Base-by-base conservation (phyloP, 441 rosid genomes). In the Euphorbia corollata region DNA sequence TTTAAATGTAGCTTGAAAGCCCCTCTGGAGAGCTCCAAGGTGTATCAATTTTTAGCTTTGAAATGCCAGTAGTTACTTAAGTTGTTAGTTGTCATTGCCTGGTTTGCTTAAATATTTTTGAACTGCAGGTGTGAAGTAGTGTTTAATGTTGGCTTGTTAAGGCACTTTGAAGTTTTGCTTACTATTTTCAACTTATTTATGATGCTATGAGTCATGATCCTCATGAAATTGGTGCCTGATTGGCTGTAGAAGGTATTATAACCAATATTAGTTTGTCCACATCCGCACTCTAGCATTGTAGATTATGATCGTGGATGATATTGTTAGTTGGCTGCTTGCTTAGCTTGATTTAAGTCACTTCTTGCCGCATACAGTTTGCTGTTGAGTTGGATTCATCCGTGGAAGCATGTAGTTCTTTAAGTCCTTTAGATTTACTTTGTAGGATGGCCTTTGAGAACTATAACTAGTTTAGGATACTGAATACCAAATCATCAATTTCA, bases 211-310 rank as follows among this genome's bases (percentile, higher is more conserved):
- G 3, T 20, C 12, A 0, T n/a, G n/a, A n/a, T n/a, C n/a, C n/a
- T n/a, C n/a, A n/a, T 34, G 32, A 8, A n/a, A 16, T 64, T 64
- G 43, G 43, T n/a, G 56, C 16, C 39, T 63, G 64, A 19, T 61
- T 19, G 4, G 8, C 12, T 13, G 50, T 12, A 38, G 6, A 19
- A 39, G 51, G 20, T 38, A 13, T 39, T 39, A 2, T 61, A 11
- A 1, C 18, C 13, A 15, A 18, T 43, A 9, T 13, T 23, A 5
- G 34, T 23, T 45, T 15, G 5, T 15, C 15, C 23, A 41, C n/a
- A n/a, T n/a, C n/a, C n/a, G n/a, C n/a, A n/a, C n/a, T 41, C 15
- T 3, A 62, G 13, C 11, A 41, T 13, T 45, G 43, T 43, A 7
- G 18, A 13, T 24, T 62, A 51, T 22, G 53, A 12, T 24, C 55